phyloP scores from a whole-genome alignment of 1,284 basidiomycete species.

The Cutaneotrichosporon spelunceum region DNA sequence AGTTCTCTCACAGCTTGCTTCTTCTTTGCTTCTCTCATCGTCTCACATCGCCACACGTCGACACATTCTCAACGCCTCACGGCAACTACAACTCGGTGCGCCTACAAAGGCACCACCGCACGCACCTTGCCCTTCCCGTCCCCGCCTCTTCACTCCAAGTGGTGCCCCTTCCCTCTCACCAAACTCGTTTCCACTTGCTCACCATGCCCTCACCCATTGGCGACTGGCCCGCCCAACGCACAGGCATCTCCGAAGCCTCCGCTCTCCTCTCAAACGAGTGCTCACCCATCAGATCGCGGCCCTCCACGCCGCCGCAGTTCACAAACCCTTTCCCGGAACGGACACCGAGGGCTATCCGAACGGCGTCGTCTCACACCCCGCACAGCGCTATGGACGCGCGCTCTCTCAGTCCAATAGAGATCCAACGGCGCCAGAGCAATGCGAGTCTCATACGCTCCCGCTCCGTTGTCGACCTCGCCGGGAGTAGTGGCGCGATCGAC shows the following conservation, averaged over 20 bases:
- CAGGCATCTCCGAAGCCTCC: constrained; percentile 8
- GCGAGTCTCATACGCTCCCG: constrained; percentile 18
- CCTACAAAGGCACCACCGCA: not conserved
- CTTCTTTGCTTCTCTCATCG: not conserved
- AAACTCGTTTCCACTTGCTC: not conserved
- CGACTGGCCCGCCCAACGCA: not conserved
- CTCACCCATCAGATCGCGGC: constrained; percentile 7
- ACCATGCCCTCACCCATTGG: constrained; percentile 7
- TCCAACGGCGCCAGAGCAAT: constrained; percentile 13
- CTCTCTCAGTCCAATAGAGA: not conserved
- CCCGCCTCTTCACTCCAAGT: not conserved
- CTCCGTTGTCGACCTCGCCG: constrained; percentile 7
- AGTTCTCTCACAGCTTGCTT: not conserved
- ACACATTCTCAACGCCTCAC: not conserved
- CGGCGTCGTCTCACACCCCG: not conserved
- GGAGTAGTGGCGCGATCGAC: constrained; percentile 4
- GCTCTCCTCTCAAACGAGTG: constrained; percentile 19
- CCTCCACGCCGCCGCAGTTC: not conserved
- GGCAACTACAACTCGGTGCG: too few relatives aligned
- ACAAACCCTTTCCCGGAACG: constrained; percentile 1
- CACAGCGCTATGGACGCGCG: not conserved
- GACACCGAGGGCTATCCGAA: not conserved
- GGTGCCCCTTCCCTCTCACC: not conserved
- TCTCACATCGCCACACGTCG: not conserved
- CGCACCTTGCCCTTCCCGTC: too few relatives aligned